Percentiles rank a stretch among this genome's conserved stretches.
phyloP scores from a whole-genome alignment of 768 basidiomycete species.

The Calocybe indica region DNA sequence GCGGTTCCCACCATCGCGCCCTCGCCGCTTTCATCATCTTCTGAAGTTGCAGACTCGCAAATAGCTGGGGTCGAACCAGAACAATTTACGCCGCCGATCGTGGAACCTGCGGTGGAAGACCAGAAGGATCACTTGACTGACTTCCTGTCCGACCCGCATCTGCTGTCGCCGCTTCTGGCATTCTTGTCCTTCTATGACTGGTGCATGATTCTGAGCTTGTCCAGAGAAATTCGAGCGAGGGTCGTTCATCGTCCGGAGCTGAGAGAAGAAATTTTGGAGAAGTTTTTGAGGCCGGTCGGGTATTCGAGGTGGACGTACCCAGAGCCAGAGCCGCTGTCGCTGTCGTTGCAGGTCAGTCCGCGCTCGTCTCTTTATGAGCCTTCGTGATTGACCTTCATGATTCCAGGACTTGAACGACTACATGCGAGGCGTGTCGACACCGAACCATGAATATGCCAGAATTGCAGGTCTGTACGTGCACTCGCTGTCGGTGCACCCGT shows the following conservation, averaged over 20 bases:
- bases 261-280: conserved; percentile 61
- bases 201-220: conserved; percentile 53
- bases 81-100: background rate
- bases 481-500: conserved; percentile 34
- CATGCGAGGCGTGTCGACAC: conserved; percentile 73
- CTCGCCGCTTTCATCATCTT: too few species aligned
- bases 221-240: conserved; percentile 43
- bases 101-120: conserved; percentile 1
- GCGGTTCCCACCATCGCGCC: too few species aligned
- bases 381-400: conserved; percentile 1
- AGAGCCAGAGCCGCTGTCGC: conserved; percentile 52
- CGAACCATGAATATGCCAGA: conserved; percentile 65
- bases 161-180: conserved; percentile 50
- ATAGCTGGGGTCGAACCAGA: background rate
- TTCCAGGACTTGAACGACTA: conserved; percentile 74
- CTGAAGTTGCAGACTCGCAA: background rate
- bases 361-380: background rate
- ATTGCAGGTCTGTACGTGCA: conserved; percentile 55
- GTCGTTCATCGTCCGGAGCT: conserved; percentile 45
- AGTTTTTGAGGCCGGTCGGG: conserved; percentile 66
- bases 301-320: conserved; percentile 64
- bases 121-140: conserved; percentile 31
- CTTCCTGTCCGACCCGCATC: conserved; percentile 46
- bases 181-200: conserved; percentile 72
- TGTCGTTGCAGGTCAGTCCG: conserved; percentile 55